Base-by-base conservation (phyloP, 345 rosid species). In the Draba incana region DNA sequence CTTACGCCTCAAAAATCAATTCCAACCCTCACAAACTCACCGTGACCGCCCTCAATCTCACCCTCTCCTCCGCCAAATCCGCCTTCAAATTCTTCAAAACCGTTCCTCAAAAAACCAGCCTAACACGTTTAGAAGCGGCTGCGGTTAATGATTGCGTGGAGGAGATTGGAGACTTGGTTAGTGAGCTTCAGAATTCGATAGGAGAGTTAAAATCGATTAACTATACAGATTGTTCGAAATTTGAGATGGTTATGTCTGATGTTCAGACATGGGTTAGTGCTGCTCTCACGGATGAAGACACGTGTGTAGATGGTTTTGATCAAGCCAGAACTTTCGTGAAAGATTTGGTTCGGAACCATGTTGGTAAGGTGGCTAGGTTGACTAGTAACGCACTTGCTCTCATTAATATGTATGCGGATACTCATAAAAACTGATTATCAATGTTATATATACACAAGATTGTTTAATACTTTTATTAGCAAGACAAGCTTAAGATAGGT, bases 321-420 rank as follows among this genome's bases (percentile, higher is more conserved):
- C 44, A 33, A 38, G 47, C 63, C 4, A 79, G 52, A 39, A 12
- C 70, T 37, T 45, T 0, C 30, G 15, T 72, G 48, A 84, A 71
- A 79, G 63, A 15, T 25, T 52, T 69, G 53, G 73, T 82, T 1
- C 74, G 84, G 39, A 78, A 23, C 59, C 78, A 80, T 31, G 67
- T 88, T 46, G 25, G 60, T 44, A 78, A 75, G 24, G 75, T 82
- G 50, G 83, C 80, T 9, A 79, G 77, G 63, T 28, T 84, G 69
- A 82, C 94, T 4, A 85, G 88, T 55, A 84, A 84, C 79, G 87
- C 87, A 0, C 78, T 88, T 71, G 87, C 79, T 64, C 71, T 82
- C 20, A 46, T 88, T 27, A 82, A 81, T 71, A 76, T 54, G 69
- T 83, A 60, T 53, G 88, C 87, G 13, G 72, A 81, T 33, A 64